Evolutionary conservation across 352 stramenopile species (phyloP), one percentile per base, ranked within the genome.

Genomic region (Globisporangium radiosum): DNA sequence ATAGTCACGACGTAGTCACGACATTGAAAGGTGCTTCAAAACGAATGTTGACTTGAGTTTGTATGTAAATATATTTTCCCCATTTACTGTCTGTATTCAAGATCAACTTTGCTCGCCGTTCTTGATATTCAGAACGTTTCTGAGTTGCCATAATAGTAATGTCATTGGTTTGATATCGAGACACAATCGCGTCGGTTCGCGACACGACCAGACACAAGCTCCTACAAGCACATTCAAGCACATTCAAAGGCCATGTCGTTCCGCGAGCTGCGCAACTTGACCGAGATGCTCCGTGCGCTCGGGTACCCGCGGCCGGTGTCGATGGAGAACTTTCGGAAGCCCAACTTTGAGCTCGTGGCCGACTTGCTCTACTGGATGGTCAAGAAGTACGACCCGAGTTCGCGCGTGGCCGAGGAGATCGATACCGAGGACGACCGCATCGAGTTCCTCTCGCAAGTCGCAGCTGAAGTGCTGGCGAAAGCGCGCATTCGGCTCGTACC

Each of bases 341-440:
- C 94, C n/a, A 98, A 99, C 76, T 98, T 98, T 62, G 88, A 97
- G 69, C 69, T 99, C 19, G 90, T 99, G 11, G 95, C 95, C 17
- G 92, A 98, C 69, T 69, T 97, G 63, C 75, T 98, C 33, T 98
- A 97, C 75, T 99, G 95, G 94, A 97, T 98, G 81, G 93, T 98
- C 47, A 97, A 98, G 60, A 92, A 92, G 62, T 92, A 92, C 66
- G 78, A 94, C 62, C 91, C 90, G 44, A 81, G 72, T 50, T 90
- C 88, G 15, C 92, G 72, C 51, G 66, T 98, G 48, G 83, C 85
- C 15, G 92, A 98, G 62, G 88, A 96, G 65, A 98, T 98, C 57
- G 92, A 97, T 65, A 97, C 91, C 15, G 94, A 98, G 66, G 81
- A 98, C 59, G 94, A 98, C 64, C 82, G 94, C 40, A 87, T 98